Evolutionary conservation across 169 alveolate genomes (phyloP).

Genomic region (Theileria equi): DNA sequence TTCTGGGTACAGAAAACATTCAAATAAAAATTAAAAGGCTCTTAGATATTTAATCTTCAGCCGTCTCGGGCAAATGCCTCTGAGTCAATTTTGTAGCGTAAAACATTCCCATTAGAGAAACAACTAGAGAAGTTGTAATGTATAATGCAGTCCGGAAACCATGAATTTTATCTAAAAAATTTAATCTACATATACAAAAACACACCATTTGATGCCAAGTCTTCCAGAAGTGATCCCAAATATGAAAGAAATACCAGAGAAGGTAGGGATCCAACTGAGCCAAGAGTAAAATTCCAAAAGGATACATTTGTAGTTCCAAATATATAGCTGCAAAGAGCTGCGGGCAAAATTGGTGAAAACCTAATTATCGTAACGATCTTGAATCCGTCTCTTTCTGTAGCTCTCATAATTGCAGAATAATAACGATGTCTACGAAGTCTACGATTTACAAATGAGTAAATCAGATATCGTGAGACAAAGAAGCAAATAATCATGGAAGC

Average conservation of each 20-base stretch:
- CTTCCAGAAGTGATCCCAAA: slow-evolving; percentile 43
- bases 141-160: slow-evolving; percentile 22
- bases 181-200: not conserved
- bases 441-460: slow-evolving; percentile 16
- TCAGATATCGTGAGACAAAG: slow-evolving; percentile 47
- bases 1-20: too few species aligned
- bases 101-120: slow-evolving; percentile 37
- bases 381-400: slow-evolving; percentile 51
- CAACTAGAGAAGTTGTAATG: slow-evolving; percentile 3
- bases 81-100: slow-evolving; percentile 40
- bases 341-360: slow-evolving; percentile 63
- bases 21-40: not conserved
- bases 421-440: slow-evolving; percentile 34
- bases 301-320: slow-evolving; percentile 56
- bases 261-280: slow-evolving; percentile 48
- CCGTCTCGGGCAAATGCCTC: slow-evolving; percentile 23
- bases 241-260: slow-evolving; percentile 40
- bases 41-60: not conserved
- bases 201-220: slow-evolving; percentile 30
- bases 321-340: slow-evolving; percentile 58
- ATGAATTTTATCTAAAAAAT: slow-evolving; percentile 11
- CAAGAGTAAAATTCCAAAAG: slow-evolving; percentile 19
- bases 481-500: slow-evolving; percentile 48
- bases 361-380: slow-evolving; percentile 52
- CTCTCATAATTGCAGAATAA: slow-evolving; percentile 42